These are phyloP conservation scores for Schwanniomyces vanrijiae DNA, from an alignment of 805 yeast genomes.

Conservation along the genomic window DNA sequence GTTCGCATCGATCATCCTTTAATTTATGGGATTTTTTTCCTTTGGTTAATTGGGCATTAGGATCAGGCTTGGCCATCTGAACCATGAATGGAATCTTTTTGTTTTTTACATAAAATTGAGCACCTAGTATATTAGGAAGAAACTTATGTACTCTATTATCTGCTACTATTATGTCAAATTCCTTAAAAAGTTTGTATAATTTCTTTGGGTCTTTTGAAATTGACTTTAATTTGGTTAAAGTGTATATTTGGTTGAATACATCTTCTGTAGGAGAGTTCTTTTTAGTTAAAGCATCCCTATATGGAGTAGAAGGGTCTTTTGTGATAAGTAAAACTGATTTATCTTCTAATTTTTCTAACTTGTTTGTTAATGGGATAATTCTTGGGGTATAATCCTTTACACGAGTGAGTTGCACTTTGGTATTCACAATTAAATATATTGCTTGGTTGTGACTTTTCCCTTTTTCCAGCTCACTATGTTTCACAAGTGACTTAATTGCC, in stretches of 20 bases:
- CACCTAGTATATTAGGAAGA: conserved; percentile 58
- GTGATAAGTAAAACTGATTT: conserved; percentile 62
- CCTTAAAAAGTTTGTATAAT: conserved; percentile 50
- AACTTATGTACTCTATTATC: conserved; percentile 68
- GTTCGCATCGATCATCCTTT: conserved; percentile 63
- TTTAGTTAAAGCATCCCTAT: conserved; percentile 47
- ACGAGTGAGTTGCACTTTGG: conserved; percentile 24
- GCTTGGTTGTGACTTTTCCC: conserved; percentile 18
- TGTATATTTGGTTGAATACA: conserved; percentile 56
- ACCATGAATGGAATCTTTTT: conserved; percentile 69
- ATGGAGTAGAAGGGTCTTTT: conserved; percentile 68
- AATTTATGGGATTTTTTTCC: conserved; percentile 38
- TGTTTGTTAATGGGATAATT: conserved; percentile 51
- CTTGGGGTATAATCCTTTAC: conserved; percentile 42
- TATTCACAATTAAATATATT: conserved; percentile 33
- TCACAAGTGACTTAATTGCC: conserved; percentile 13
- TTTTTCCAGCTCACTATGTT: conserved; percentile 13
- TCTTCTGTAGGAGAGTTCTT: conserved; percentile 60
- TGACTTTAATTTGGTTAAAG: conserved; percentile 56
- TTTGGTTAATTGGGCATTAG: conserved; percentile 31
- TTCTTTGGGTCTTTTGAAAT: conserved; percentile 44
- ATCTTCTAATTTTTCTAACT: conserved; percentile 49
- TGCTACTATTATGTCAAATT: conserved; percentile 65
- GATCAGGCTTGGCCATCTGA: conserved; percentile 51
- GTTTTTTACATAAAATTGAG: conserved; percentile 60